Conservation (phyloP, 2,329 filamentous ascomycete species). For the Colletotrichum falcatum region DNA sequence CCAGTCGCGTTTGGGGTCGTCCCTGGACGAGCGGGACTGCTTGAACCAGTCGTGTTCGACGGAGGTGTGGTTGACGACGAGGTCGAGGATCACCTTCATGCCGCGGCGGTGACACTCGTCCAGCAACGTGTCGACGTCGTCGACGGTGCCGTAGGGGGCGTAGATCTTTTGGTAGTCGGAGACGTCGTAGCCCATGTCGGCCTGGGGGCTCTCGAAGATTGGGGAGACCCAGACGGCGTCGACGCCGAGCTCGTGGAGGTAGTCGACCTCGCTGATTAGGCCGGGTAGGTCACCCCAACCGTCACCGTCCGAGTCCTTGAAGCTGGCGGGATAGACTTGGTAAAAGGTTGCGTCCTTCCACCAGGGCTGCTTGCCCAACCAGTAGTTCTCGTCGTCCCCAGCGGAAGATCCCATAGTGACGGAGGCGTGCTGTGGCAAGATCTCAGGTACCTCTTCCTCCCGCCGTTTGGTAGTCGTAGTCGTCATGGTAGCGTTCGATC, state of each 20-base stretch:
- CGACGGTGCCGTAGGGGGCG: constrained; percentile 73
- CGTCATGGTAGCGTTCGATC: neutral
- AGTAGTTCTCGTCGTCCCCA: constrained; percentile 48
- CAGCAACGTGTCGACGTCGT: constrained; percentile 75
- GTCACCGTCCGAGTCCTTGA: constrained; percentile 68
- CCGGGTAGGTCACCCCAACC: constrained; percentile 75
- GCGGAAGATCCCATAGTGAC: constrained; percentile 50
- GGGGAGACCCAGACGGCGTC: constrained; percentile 71
- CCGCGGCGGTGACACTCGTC: constrained; percentile 66
- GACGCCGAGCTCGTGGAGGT: constrained; percentile 70
- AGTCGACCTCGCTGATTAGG: constrained; percentile 73
- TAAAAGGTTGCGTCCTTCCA: constrained; percentile 62
- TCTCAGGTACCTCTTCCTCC: neutral
- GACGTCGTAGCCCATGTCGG: constrained; percentile 81
- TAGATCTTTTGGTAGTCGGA: constrained; percentile 76
- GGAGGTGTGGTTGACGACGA: constrained; percentile 79
- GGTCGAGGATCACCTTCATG: constrained; percentile 77
- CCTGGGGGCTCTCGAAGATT: constrained; percentile 67
- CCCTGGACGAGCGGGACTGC: constrained; percentile 62
- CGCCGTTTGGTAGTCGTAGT: neutral
- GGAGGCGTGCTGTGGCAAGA: neutral
- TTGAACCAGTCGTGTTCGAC: constrained; percentile 69
- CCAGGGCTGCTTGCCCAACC: constrained; percentile 53
- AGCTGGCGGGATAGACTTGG: constrained; percentile 70
- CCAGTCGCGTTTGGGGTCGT: constrained; percentile 68